These are phyloP conservation scores for Exsudoporus frostii DNA, from an alignment of 768 basidiomycete species.

Conservation along the genomic window DNA sequence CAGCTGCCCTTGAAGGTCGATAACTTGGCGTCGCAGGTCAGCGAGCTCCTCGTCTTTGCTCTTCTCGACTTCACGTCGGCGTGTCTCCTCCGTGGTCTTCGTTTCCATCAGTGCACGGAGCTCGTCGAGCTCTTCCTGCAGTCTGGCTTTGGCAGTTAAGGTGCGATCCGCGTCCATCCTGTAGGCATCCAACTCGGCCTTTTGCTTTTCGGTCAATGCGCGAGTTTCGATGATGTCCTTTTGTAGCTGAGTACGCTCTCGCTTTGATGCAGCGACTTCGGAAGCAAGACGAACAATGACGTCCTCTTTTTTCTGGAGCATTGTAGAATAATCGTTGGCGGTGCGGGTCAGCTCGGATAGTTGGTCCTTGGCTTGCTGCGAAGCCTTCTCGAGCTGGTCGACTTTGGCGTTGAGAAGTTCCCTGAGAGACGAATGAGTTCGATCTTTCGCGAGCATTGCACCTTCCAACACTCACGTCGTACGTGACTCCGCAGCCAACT, in stretches of 20 bases:
- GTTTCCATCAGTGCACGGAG: constrained; percentile 80
- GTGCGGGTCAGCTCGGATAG: constrained; percentile 75
- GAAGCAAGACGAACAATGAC: constrained; percentile 54
- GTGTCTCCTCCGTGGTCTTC: constrained; percentile 83
- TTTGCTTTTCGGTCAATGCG: constrained; percentile 61
- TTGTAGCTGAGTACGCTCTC: constrained; percentile 50
- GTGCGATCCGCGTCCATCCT: constrained; percentile 51
- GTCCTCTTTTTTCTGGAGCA: constrained; percentile 76
- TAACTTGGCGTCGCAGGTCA: constrained; percentile 62
- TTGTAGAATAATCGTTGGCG: constrained; percentile 67
- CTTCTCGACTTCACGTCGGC: constrained; percentile 78
- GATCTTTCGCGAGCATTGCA: neutral
- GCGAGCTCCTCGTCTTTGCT: constrained; percentile 83
- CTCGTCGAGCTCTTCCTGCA: constrained; percentile 83
- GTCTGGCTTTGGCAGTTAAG: constrained; percentile 47
- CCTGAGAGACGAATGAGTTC: constrained; percentile 36
- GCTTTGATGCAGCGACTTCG: constrained; percentile 52
- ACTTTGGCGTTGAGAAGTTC: constrained; percentile 58
- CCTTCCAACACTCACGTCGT: constrained; percentile 49
- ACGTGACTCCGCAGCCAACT: constrained; percentile 60
- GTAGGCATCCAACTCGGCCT: constrained; percentile 58
- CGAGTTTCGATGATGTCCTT: constrained; percentile 69
- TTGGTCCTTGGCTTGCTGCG: constrained; percentile 72
- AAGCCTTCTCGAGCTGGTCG: constrained; percentile 62
- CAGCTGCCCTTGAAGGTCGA: constrained; percentile 63